Evolutionary conservation across 257 asterid species (phyloP).

Genomic region (Ballota nigra): DNA sequence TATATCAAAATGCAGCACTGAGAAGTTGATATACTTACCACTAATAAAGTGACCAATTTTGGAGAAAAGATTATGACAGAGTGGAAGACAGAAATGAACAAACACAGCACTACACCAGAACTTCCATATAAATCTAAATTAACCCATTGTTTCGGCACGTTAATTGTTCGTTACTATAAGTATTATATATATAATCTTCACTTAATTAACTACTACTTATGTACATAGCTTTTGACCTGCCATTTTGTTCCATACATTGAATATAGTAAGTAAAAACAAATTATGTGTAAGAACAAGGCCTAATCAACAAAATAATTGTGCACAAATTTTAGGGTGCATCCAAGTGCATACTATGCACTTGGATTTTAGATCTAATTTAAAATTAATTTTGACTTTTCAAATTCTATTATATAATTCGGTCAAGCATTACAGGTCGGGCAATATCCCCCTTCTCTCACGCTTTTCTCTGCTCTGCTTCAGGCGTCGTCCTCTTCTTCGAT

Average conservation of each 20-base stretch:
- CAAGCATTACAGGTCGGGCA: no score
- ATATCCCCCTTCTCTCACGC: no score
- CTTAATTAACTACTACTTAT: background rate
- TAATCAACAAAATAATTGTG: constrained; percentile 4
- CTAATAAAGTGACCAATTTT: constrained; percentile 26
- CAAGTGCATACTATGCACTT: no score
- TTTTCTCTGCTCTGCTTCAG: no score
- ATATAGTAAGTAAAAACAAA: constrained; percentile 33
- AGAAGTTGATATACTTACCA: constrained; percentile 49
- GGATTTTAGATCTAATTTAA: no score
- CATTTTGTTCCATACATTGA: constrained; percentile 36
- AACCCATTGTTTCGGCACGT: constrained; percentile 18
- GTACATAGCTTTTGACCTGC: constrained; percentile 23
- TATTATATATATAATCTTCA: background rate
- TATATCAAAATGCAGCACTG: constrained; percentile 35
- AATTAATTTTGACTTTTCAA: no score
- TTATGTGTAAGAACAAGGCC: constrained; percentile 20
- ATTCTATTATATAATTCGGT: no score
- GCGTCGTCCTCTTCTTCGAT: no score
- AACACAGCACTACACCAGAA: constrained; percentile 29
- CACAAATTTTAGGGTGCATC: no score
- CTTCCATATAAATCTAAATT: background rate
- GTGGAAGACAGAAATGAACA: constrained; percentile 48
- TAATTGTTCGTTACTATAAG: background rate
- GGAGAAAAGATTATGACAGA: constrained; percentile 30